Evolutionary conservation across 1,284 basidiomycete species (phyloP).

Genomic region (Ceratobasidium sp.): DNA sequence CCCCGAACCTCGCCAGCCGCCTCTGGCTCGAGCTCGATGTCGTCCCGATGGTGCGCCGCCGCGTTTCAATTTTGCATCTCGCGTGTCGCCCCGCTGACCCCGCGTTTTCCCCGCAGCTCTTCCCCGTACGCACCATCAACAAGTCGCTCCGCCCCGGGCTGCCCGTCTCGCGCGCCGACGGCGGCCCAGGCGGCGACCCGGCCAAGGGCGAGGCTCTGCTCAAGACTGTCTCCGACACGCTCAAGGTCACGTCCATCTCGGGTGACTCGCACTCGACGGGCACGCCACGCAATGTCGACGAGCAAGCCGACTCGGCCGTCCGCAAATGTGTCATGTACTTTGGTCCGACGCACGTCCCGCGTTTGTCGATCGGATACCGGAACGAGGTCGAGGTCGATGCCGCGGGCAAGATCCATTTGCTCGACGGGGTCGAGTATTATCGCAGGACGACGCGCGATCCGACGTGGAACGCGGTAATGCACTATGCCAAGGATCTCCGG

Average conservation of each 20-base stretch:
- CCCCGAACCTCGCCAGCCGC: slow-evolving; percentile 78
- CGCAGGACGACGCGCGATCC: slow-evolving; percentile 71
- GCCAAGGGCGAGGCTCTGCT: slow-evolving; percentile 59
- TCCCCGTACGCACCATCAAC: slow-evolving; percentile 64
- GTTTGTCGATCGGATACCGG: slow-evolving; percentile 77
- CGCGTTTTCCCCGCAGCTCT: slow-evolving; percentile 75
- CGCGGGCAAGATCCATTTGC: slow-evolving; percentile 79
- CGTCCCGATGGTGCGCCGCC: slow-evolving; percentile 81
- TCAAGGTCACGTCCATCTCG: slow-evolving; percentile 54
- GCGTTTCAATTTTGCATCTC: slow-evolving; percentile 76
- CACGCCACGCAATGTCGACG: slow-evolving; percentile 78
- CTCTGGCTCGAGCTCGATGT: slow-evolving; percentile 81
- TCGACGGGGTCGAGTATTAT: slow-evolving; percentile 79
- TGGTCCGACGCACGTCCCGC: slow-evolving; percentile 69
- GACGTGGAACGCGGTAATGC: slow-evolving; percentile 81
- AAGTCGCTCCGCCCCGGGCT: slow-evolving; percentile 59
- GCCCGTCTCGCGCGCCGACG: slow-evolving; percentile 51
- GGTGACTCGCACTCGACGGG: slow-evolving; percentile 50
- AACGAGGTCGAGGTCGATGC: slow-evolving; percentile 84
- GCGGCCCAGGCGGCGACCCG: slow-evolving; percentile 51
- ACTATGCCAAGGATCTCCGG: slow-evolving; percentile 81
- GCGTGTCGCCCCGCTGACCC: slow-evolving; percentile 79
- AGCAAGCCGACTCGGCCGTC: slow-evolving; percentile 83
- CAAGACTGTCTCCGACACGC: slow-evolving; percentile 62
- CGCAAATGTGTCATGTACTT: slow-evolving; percentile 84